A percentile compares a stretch with the other conserved stretches of the same genome.
Evolutionary conservation across 768 basidiomycete species (phyloP).

Genomic region (Porphyrellus cyaneotinctus): DNA sequence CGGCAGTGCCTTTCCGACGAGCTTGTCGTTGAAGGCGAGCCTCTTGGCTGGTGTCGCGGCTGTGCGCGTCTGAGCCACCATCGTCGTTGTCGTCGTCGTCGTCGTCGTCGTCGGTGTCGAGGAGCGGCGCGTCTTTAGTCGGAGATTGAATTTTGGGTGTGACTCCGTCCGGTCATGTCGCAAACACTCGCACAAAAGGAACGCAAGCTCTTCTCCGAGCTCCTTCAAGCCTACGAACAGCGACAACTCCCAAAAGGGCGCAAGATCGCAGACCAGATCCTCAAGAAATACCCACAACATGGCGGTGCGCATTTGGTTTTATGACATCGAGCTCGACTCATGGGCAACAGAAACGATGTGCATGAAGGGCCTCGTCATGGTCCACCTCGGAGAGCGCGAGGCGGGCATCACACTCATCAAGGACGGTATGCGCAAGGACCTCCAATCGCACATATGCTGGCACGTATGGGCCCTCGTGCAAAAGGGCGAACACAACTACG

Average conservation of each 20-base stretch:
- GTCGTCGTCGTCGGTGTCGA: not conserved
- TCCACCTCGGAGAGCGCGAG: constrained; percentile 74
- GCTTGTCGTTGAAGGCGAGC: constrained; percentile 77
- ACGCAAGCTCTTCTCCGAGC: constrained; percentile 77
- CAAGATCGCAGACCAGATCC: constrained; percentile 88
- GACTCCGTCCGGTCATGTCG: constrained; percentile 2
- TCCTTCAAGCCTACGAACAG: constrained; percentile 83
- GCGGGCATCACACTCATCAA: constrained; percentile 81
- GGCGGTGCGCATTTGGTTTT: constrained; percentile 88
- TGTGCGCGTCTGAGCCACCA: constrained; percentile 75
- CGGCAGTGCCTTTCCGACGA: constrained; percentile 68
- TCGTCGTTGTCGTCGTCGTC: constrained; percentile 29
- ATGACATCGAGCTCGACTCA: too few species aligned
- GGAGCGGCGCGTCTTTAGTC: constrained; percentile 9
- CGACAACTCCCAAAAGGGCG: constrained; percentile 85
- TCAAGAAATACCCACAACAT: constrained; percentile 94
- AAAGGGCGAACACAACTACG: constrained; percentile 92
- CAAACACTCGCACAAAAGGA: constrained; percentile 72
- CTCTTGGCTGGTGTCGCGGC: constrained; percentile 52
- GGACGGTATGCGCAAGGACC: constrained; percentile 76
- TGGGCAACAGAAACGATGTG: constrained; percentile 77
- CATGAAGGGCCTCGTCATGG: constrained; percentile 90
- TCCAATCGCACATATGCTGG: constrained; percentile 94
- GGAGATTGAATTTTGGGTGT: constrained; percentile 5
- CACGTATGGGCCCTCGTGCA: constrained; percentile 96